These are phyloP conservation scores for Leishmania guyanensis DNA, from an alignment of 208 protist species.

Conservation along the genomic window DNA sequence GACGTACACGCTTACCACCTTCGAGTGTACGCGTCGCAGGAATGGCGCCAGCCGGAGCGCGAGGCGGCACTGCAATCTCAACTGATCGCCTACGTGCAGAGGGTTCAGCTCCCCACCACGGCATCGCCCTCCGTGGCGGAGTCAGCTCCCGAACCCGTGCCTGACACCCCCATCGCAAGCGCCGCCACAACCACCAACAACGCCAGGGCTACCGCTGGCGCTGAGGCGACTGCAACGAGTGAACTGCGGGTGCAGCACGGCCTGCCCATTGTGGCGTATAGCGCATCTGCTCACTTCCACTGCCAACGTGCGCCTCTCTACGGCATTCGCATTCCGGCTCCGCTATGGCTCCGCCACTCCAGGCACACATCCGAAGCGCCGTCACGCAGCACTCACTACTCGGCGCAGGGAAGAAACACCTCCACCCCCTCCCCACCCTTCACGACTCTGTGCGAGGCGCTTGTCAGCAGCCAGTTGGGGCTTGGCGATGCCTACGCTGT, in stretches of 20 bases:
- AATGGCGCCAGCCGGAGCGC: slow-evolving; percentile 2
- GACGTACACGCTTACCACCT: slow-evolving; percentile 31
- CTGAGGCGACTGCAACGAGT: not conserved
- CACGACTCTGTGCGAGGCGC: slow-evolving; percentile 24
- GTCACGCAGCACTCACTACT: not conserved
- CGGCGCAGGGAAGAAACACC: not conserved
- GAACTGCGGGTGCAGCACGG: slow-evolving; percentile 1
- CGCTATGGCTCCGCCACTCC: slow-evolving; percentile 20
- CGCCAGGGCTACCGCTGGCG: too few species aligned
- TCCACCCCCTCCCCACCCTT: not conserved
- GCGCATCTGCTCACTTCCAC: slow-evolving; percentile 32
- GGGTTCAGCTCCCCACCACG: not conserved
- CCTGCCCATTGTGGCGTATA: slow-evolving; percentile 27
- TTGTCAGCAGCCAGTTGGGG: slow-evolving; percentile 17
- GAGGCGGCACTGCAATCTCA: slow-evolving; percentile 8
- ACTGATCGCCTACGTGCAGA: slow-evolving; percentile 15
- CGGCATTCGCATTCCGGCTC: slow-evolving; percentile 21
- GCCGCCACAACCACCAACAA: not conserved
- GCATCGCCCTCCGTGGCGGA: not conserved
- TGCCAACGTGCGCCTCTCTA: slow-evolving; percentile 42
- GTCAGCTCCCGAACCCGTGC: not conserved
- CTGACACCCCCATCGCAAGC: not conserved
- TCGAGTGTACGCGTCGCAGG: slow-evolving; percentile 21
- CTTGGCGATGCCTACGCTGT: slow-evolving; percentile 13
- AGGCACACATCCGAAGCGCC: not conserved